phyloP scores from a whole-genome alignment of 495 filamentous ascomycete species.

The Aspergillus cavernicola region DNA sequence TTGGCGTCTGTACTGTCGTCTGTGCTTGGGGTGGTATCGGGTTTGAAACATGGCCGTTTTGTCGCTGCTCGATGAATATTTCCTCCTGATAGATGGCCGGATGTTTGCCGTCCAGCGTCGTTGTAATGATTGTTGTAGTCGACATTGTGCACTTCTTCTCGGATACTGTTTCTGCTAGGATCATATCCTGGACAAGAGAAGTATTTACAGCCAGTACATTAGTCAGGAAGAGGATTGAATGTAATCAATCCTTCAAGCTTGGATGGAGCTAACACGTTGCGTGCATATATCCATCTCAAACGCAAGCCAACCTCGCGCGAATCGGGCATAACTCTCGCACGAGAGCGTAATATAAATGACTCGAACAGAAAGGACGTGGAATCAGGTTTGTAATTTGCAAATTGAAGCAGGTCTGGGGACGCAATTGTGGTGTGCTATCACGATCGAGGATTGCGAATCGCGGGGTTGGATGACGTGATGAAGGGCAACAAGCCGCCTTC shows the following conservation, averaged over 20 bases:
- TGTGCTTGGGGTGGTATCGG: background rate
- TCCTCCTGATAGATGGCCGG: constrained; percentile 13
- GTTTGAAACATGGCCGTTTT: background rate
- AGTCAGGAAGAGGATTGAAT: background rate
- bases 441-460: constrained; percentile 30
- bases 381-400: constrained; percentile 4
- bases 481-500: background rate
- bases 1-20: background rate
- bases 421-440: background rate
- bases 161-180: too few species aligned
- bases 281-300: constrained; percentile 2
- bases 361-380: background rate
- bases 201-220: background rate
- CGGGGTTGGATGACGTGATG: constrained; percentile 42
- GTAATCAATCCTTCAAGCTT: background rate
- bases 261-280: background rate
- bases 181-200: background rate
- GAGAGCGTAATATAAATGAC: constrained; percentile 7
- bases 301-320: background rate
- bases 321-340: constrained; percentile 4
- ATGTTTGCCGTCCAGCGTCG: constrained; percentile 13
- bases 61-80: constrained; percentile 7
- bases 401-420: background rate
- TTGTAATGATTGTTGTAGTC: constrained; percentile 10
- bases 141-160: background rate